Conservation (phyloP, 2,329 filamentous ascomycete species). For the Sphaerulina musiva region DNA sequence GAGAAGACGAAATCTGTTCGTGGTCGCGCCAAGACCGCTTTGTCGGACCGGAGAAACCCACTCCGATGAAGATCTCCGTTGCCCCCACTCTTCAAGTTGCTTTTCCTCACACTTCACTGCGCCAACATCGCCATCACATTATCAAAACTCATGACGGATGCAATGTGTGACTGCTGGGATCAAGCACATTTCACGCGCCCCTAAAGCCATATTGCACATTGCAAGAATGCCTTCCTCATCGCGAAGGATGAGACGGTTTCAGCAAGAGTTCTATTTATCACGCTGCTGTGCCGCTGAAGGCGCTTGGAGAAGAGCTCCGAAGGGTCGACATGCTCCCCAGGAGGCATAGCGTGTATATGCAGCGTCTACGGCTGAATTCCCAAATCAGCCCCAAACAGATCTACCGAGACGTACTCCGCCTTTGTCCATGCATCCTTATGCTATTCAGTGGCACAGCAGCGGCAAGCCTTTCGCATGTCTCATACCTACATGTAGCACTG, state of each 20-base stretch:
- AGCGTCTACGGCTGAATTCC: not conserved
- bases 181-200: not conserved
- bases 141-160: too few species aligned
- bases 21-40: not conserved
- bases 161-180: not conserved
- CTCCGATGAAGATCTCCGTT: not conserved
- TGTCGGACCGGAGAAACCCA: not conserved
- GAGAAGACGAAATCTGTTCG: not conserved
- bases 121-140: not conserved
- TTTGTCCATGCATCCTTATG: not conserved
- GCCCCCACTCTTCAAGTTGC: too few species aligned
- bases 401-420: constrained; percentile 2
- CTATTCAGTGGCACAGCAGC: constrained; percentile 19
- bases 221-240: not conserved
- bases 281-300: constrained; percentile 8
- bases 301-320: constrained; percentile 5
- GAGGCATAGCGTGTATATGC: constrained; percentile 1
- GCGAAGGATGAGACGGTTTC: not conserved
- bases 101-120: not conserved
- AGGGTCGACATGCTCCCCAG: not conserved
- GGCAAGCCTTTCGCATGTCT: constrained; percentile 10
- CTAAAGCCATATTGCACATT: not conserved
- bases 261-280: not conserved
- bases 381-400: not conserved
- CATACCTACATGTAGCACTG: not conserved